Conservation (phyloP, 441 rosid genomes). For the Corymbia calophylla region DNA sequence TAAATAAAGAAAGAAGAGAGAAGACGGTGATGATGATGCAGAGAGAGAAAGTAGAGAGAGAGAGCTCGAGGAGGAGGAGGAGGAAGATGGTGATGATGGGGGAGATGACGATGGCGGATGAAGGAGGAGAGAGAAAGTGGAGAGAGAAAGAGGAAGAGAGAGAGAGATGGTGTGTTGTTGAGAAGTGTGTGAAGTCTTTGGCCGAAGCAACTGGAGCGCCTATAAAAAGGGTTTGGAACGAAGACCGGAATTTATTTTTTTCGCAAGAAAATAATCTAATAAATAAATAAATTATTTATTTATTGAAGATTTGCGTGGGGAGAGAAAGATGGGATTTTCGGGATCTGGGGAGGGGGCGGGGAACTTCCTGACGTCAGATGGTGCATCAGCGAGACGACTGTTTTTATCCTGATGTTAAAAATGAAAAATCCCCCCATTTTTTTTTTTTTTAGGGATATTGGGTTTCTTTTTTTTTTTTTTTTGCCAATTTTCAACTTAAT, state of each 20-base stretch:
- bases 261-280: neutral
- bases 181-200: slow-evolving; percentile 2
- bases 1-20: neutral
- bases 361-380: neutral
- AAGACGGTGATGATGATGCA: too few relatives aligned
- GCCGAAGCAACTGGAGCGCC: slow-evolving; percentile 3
- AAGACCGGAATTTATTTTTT: neutral
- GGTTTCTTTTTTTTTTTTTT: neutral
- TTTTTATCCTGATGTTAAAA: neutral
- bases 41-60: neutral
- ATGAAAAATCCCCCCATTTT: neutral
- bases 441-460: neutral
- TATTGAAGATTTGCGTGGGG: neutral
- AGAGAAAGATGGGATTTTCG: neutral
- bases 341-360: neutral
- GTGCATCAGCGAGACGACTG: neutral
- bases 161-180: neutral
- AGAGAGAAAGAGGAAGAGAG: neutral
- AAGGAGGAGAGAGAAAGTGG: neutral
- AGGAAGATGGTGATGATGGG: neutral
- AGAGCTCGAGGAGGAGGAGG: neutral
- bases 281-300: neutral
- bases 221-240: slow-evolving; percentile 6
- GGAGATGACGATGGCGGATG: neutral
- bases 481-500: neutral